phyloP scores from a whole-genome alignment of 768 basidiomycete genomes.

The Fistulinella prunicolor region DNA sequence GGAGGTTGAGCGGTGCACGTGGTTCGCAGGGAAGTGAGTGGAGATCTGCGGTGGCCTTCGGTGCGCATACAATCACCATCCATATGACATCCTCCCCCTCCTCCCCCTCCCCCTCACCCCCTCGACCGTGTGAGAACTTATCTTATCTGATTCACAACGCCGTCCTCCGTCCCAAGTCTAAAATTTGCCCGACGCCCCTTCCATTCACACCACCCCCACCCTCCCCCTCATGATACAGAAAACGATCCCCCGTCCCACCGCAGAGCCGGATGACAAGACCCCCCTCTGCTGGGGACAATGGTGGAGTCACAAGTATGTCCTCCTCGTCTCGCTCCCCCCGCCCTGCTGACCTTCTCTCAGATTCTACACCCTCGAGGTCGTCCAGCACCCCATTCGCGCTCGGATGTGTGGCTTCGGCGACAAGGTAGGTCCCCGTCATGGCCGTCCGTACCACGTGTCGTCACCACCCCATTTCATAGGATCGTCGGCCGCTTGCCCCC shows the following conservation, averaged over 20 bases:
- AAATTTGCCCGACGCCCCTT: no score
- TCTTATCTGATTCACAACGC: constrained; percentile 33
- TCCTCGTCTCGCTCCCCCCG: not conserved
- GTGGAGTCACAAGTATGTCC: constrained; percentile 56
- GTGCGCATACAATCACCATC: no score
- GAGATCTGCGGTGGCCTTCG: no score
- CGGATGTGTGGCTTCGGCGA: constrained; percentile 97
- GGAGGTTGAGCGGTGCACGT: no score
- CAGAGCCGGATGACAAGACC: no score
- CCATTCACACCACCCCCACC: no score
- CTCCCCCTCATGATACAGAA: no score
- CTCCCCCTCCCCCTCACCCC: no score
- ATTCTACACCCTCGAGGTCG: constrained; percentile 78
- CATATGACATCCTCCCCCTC: no score
- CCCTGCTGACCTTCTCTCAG: constrained; percentile 38
- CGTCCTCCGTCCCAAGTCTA: constrained; percentile 25
- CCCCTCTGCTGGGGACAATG: constrained; percentile 74
- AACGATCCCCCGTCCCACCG: no score
- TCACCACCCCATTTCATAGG: constrained; percentile 47
- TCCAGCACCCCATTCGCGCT: constrained; percentile 86
- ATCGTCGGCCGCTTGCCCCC: constrained; percentile 88
- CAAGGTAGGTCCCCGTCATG: constrained; percentile 55
- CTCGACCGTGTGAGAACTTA: no score
- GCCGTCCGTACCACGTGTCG: constrained; percentile 5
- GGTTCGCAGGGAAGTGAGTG: no score